These are phyloP conservation scores for Aspergillus saccharolyticus DNA, from an alignment of 495 filamentous ascomycete species.

Conservation along the genomic window DNA sequence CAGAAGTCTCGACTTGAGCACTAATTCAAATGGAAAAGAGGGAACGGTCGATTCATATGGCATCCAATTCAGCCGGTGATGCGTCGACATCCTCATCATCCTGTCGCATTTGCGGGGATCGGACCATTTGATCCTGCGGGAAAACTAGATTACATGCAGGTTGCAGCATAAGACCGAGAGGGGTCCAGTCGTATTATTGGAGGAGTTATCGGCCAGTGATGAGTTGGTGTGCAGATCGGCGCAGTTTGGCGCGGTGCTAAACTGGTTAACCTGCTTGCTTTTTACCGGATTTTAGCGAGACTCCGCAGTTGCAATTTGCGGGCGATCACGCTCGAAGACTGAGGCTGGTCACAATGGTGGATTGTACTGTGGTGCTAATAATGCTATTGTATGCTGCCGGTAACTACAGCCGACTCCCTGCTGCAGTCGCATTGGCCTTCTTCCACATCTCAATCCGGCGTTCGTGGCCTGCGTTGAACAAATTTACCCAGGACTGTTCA, in stretches of 20 bases:
- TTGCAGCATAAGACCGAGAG: not conserved
- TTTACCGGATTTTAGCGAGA: not conserved
- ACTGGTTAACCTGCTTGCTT: not conserved
- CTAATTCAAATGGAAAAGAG: not conserved
- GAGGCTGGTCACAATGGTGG: not conserved
- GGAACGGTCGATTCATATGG: not conserved
- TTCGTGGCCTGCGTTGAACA: slow-evolving; percentile 46
- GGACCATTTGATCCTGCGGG: not conserved
- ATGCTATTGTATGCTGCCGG: too few species aligned
- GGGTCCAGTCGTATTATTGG: not conserved
- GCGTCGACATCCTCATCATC: not conserved
- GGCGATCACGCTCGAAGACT: not conserved
- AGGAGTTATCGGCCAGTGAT: not conserved
- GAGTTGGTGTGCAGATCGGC: not conserved
- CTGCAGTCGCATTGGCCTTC: slow-evolving; percentile 18
- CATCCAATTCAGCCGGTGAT: not conserved
- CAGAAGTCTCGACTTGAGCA: not conserved
- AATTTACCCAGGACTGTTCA: slow-evolving; percentile 41
- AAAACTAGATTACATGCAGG: not conserved
- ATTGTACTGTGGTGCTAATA: too few species aligned
- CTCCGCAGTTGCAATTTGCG: not conserved
- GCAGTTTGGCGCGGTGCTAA: not conserved
- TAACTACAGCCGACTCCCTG: not conserved
- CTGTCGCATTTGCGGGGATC: not conserved
- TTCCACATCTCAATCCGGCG: slow-evolving; percentile 48